phyloP scores from a whole-genome alignment of 1,139 yeast species.

The Saccharomycopsis hybrid region DNA sequence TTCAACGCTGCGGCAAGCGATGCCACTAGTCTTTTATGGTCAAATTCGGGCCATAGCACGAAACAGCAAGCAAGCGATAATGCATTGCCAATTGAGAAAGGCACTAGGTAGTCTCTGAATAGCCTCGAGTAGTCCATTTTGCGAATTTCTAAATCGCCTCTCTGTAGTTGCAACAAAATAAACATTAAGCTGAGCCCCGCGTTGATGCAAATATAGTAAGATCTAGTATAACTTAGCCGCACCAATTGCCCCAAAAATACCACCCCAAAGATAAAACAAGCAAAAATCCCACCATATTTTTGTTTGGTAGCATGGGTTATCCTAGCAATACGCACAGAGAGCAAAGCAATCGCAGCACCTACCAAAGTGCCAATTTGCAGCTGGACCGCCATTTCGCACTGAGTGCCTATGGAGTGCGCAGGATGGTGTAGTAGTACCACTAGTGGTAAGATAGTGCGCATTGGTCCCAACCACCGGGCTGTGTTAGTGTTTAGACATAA shows the following conservation, averaged over 20 bases:
- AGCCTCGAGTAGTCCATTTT: slow-evolving; percentile 32
- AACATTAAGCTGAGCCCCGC: slow-evolving; percentile 36
- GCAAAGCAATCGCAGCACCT: slow-evolving; percentile 40
- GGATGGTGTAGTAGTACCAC: slow-evolving; percentile 42
- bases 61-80: slow-evolving; percentile 33
- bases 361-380: slow-evolving; percentile 41
- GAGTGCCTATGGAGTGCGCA: slow-evolving; percentile 41
- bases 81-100: slow-evolving; percentile 39
- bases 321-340: slow-evolving; percentile 37
- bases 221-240: slow-evolving; percentile 35
- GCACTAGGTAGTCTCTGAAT: slow-evolving; percentile 39
- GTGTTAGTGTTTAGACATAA: slow-evolving; percentile 35
- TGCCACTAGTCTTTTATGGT: slow-evolving; percentile 29
- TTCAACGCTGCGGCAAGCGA: slow-evolving; percentile 25
- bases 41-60: slow-evolving; percentile 35
- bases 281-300: slow-evolving; percentile 43
- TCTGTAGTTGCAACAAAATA: slow-evolving; percentile 25
- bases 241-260: slow-evolving; percentile 36
- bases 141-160: slow-evolving; percentile 23
- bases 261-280: slow-evolving; percentile 36
- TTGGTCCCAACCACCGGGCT: slow-evolving; percentile 37
- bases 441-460: slow-evolving; percentile 34
- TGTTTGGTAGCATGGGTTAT: slow-evolving; percentile 35
- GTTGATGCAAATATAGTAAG: slow-evolving; percentile 34
- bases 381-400: slow-evolving; percentile 38